Evolutionary conservation across 176 grass and related monocot genomes (phyloP).

Genomic region (Lolium multiflorum): DNA sequence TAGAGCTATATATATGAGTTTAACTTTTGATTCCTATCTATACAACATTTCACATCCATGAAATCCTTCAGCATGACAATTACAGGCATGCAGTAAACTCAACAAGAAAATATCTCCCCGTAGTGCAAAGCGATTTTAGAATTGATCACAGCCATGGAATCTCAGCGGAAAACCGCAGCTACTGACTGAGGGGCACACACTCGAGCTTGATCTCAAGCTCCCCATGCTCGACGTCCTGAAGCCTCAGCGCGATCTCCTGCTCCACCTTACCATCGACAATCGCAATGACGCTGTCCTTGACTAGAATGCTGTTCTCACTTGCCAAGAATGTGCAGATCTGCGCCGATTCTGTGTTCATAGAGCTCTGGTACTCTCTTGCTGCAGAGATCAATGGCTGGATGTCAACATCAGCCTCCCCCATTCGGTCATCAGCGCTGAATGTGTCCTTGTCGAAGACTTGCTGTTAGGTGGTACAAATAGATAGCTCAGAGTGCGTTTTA

Average conservation of each 20-base stretch:
- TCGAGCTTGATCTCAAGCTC: constrained; percentile 89
- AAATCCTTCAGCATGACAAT: constrained; percentile 25
- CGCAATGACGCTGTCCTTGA: constrained; percentile 73
- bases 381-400: constrained; percentile 79
- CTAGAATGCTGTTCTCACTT: constrained; percentile 60
- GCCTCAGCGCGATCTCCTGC: constrained; percentile 73
- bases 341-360: constrained; percentile 40
- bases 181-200: constrained; percentile 91
- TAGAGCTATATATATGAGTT: not conserved
- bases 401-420: constrained; percentile 92
- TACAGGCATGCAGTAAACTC: constrained; percentile 38
- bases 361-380: constrained; percentile 73
- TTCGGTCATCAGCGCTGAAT: constrained; percentile 83
- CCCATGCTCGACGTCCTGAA: constrained; percentile 89
- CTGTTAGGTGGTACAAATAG: constrained; percentile 33
- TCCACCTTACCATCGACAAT: constrained; percentile 70
- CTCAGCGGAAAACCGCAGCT: constrained; percentile 15
- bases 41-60: constrained; percentile 35
- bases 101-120: constrained; percentile 1
- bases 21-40: constrained; percentile 33
- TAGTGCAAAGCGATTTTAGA: not conserved
- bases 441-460: constrained; percentile 97
- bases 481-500: not conserved
- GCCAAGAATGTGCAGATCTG: constrained; percentile 74
- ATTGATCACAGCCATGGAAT: not conserved